Percentiles rank a stretch among this genome's conserved stretches.
Evolutionary conservation across 2,329 filamentous ascomycete species (phyloP).

Genomic region (Didymella glomerata): DNA sequence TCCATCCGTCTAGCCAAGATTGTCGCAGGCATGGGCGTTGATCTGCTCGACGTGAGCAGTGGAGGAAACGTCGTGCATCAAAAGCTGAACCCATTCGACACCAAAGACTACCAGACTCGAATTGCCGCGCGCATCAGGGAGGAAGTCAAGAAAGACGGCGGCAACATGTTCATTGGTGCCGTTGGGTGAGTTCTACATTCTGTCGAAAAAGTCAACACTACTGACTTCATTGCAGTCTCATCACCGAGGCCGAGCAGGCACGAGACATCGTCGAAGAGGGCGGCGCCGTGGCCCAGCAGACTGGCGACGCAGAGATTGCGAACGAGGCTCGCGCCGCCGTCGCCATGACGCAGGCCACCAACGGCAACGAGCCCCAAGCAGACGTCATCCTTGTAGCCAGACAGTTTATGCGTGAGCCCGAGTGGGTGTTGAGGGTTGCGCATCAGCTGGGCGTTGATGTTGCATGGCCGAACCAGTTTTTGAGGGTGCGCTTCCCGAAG

Average conservation of each 20-base stretch:
- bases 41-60: constrained; percentile 57
- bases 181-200: constrained; percentile 45
- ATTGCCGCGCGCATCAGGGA: constrained; percentile 58
- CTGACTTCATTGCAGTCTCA: constrained; percentile 46
- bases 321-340: constrained; percentile 44
- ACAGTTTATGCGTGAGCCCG: constrained; percentile 64
- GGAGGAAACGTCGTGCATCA: constrained; percentile 54
- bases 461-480: constrained; percentile 59
- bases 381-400: constrained; percentile 62
- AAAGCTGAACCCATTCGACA: constrained; percentile 51
- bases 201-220: neutral
- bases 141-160: constrained; percentile 48
- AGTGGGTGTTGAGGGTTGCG: constrained; percentile 63
- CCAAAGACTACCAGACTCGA: constrained; percentile 59
- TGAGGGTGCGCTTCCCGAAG: constrained; percentile 45
- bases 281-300: constrained; percentile 27
- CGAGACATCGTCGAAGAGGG: constrained; percentile 54
- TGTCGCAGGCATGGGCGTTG: constrained; percentile 54
- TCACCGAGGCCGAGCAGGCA: constrained; percentile 63
- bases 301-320: constrained; percentile 38
- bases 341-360: constrained; percentile 46
- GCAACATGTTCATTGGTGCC: constrained; percentile 59
- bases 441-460: constrained; percentile 60
- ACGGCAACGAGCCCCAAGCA: constrained; percentile 49
- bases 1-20: constrained; percentile 53